Conservation (phyloP, 306 rosid genomes). For the Urtica urens region DNA sequence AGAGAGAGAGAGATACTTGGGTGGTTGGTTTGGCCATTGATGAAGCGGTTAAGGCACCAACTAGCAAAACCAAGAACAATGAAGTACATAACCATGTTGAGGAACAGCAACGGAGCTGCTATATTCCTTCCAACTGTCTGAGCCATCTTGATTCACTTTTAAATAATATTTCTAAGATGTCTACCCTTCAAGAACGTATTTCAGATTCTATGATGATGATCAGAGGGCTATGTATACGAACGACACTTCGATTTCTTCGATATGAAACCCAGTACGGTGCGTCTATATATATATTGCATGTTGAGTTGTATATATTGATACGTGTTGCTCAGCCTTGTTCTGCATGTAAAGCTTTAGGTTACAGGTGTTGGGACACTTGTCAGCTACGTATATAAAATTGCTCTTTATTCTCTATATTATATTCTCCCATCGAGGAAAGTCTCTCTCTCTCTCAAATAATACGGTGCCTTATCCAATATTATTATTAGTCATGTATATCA, state of each 20-base stretch:
- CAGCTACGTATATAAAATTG: constrained; percentile 11
- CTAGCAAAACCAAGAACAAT: constrained; percentile 74
- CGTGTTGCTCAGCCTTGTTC: constrained; percentile 31
- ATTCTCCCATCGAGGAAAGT: background rate
- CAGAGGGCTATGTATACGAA: background rate
- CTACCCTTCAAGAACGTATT: background rate
- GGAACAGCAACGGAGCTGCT: constrained; percentile 74
- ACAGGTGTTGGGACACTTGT: constrained; percentile 80
- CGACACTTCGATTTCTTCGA: too few species aligned
- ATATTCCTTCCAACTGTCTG: constrained; percentile 57
- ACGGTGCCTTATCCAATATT: constrained; percentile 31
- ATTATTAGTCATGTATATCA: too few species aligned
- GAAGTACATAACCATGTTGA: constrained; percentile 74
- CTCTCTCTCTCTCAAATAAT: too few species aligned
- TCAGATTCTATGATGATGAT: background rate
- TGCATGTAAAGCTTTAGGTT: constrained; percentile 33
- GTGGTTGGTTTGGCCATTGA: constrained; percentile 84
- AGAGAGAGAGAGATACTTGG: constrained; percentile 43
- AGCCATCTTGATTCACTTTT: constrained; percentile 32
- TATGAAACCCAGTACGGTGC: background rate
- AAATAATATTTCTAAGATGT: too few species aligned
- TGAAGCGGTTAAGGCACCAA: constrained; percentile 66
- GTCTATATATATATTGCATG: constrained; percentile 16
- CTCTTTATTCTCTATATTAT: constrained; percentile 9
- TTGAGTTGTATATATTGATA: constrained; percentile 12